Evolutionary conservation across 495 filamentous ascomycete genomes (phyloP), one percentile per base, ranked within the genome.

Genomic region (Talaromyces wortmannii): DNA sequence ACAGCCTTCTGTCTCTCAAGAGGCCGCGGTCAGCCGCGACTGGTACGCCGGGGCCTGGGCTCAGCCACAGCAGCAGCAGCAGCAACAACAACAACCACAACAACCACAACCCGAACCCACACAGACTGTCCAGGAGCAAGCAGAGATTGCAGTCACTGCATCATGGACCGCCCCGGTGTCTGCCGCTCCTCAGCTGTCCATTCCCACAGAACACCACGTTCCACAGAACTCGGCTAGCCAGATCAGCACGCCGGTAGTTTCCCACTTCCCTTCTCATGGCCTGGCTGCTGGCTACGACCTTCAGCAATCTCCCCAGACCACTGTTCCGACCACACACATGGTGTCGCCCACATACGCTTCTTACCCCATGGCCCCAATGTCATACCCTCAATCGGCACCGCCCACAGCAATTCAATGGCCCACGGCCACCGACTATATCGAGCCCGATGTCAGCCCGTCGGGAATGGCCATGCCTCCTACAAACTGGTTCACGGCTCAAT

Each of bases 281-380:
- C 51, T 53, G 0, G 10, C 52, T 5, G 55, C 55, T 5, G 55
- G 53, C 45, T 73, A 70, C 44, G 66, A 68, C 12, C 55, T 61
- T 18, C 65, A 69, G 10, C 57, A 63, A 0, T 74, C 71, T 31
- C 62, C 72, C 0, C 57, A 52, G 23, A 18, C 12, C 16, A 55
- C 60, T 2, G 47, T 69, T 52, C 43, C 62, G 18, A 62, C 60
- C 16, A 60, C 58, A 11, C 57, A 65, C 11, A 59, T 59, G 17
- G 23, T 64, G 31, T 61, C 63, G 4, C 63, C 63, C 13, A 55
- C 48, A 12, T 68, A 65, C 48, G 33, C 52, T 15, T 48, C 18
- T 51, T 68, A 67, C 48, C 61, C 65, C 13, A 60, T 68, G 13
- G 64, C 65, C 1, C 67, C 67, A 0, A 59, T 63, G 16, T 65